phyloP scores from a whole-genome alignment of 2,329 filamentous ascomycete species.

The Onygena corvina region DNA sequence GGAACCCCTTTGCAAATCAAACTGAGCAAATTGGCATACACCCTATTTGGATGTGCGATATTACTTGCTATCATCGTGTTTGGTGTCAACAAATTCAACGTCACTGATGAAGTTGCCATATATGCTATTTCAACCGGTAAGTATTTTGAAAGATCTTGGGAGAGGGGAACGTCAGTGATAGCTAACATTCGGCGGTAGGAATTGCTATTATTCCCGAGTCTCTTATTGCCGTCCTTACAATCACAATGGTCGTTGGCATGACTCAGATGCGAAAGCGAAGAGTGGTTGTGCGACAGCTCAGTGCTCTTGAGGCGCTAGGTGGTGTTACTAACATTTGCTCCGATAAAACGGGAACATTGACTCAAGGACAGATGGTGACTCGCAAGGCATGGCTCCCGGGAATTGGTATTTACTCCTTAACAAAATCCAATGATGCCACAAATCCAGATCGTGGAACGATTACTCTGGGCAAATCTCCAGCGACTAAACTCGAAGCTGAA shows the following conservation, averaged over 20 bases:
- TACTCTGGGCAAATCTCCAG: constrained; percentile 26
- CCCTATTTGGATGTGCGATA: constrained; percentile 62
- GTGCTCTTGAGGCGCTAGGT: constrained; percentile 45
- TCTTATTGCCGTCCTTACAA: constrained; percentile 50
- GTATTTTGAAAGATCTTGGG: constrained; percentile 2
- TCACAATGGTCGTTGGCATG: constrained; percentile 48
- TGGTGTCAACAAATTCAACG: constrained; percentile 45
- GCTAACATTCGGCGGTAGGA: constrained; percentile 21
- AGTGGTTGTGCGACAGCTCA: constrained; percentile 44
- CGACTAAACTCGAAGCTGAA: constrained; percentile 23
- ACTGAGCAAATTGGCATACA: constrained; percentile 70
- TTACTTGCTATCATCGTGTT: constrained; percentile 52
- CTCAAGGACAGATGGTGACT: constrained; percentile 49
- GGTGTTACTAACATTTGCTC: constrained; percentile 48
- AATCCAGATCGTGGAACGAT: constrained; percentile 44
- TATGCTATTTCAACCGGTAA: constrained; percentile 45
- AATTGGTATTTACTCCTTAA: constrained; percentile 41
- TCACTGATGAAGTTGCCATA: constrained; percentile 47
- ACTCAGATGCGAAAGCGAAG: constrained; percentile 43
- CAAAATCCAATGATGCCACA: constrained; percentile 42
- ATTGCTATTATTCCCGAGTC: constrained; percentile 54
- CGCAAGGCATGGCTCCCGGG: constrained; percentile 46
- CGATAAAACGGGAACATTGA: constrained; percentile 46
- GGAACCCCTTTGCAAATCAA: constrained; percentile 78
- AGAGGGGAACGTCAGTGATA: no score